Conservation (phyloP, 1,139 yeast species). For the Yamadazyma friedrichii region DNA sequence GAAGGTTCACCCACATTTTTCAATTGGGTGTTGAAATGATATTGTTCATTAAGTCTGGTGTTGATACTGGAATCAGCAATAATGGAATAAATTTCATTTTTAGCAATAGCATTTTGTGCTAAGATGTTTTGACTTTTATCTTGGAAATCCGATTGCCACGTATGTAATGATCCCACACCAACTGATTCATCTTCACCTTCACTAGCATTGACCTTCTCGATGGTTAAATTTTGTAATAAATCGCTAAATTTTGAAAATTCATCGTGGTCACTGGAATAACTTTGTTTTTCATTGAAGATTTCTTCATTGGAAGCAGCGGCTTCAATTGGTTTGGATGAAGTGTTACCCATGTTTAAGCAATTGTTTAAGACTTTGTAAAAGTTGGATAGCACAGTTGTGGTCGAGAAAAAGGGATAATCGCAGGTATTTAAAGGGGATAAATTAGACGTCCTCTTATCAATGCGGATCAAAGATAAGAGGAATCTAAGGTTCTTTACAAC, state of each 20-base stretch:
- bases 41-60: slow-evolving; percentile 34
- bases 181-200: neutral
- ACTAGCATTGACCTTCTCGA: neutral
- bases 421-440: neutral
- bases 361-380: too few relatives aligned
- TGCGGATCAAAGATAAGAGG: neutral
- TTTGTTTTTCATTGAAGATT: slow-evolving; percentile 2
- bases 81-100: slow-evolving; percentile 46
- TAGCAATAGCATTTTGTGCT: slow-evolving; percentile 59
- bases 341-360: slow-evolving; percentile 7
- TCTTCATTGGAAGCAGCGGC: neutral
- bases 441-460: slow-evolving; percentile 1
- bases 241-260: slow-evolving; percentile 3
- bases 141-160: slow-evolving; percentile 52
- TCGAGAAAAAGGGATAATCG: neutral
- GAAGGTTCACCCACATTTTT: slow-evolving; percentile 65
- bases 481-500: too few relatives aligned
- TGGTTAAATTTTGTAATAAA: slow-evolving; percentile 5
- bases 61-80: slow-evolving; percentile 29
- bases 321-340: slow-evolving; percentile 2
- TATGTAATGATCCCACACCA: slow-evolving; percentile 21
- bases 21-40: slow-evolving; percentile 59
- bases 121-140: slow-evolving; percentile 55
- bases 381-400: neutral
- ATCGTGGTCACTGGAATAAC: neutral